Percentiles rank a stretch among this genome's conserved stretches.
Evolutionary conservation across 768 basidiomycete genomes (phyloP).

Genomic region (Boletus rufocinnamomeus): DNA sequence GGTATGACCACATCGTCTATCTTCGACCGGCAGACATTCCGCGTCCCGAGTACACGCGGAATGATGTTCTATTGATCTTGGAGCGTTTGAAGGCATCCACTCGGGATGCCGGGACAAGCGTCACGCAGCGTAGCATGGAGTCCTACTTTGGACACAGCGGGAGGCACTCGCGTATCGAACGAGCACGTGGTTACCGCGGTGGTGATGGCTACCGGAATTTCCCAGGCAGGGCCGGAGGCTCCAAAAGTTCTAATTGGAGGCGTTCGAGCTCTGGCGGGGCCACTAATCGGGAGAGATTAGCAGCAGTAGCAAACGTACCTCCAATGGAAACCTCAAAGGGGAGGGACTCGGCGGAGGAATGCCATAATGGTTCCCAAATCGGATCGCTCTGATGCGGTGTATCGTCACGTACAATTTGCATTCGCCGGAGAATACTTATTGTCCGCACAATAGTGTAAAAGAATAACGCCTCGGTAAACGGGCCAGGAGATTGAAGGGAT

Average conservation of each 20-base stretch:
- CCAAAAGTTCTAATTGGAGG: conserved; percentile 22
- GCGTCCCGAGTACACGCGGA: conserved; percentile 48
- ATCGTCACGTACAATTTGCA: conserved; percentile 22
- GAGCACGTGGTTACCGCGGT: conserved; percentile 26
- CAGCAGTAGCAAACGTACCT: conserved; percentile 11
- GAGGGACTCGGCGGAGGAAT: conserved; percentile 20
- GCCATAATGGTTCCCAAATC: conserved; percentile 27
- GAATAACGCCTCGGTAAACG: conserved; percentile 25
- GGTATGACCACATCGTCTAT: conserved; percentile 58
- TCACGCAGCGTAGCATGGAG: conserved; percentile 7
- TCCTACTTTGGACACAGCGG: conserved; percentile 14
- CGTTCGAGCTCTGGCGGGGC: conserved; percentile 10
- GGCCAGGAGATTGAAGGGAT: conserved; percentile 31
- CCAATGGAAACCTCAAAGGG: conserved; percentile 30
- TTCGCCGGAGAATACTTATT: conserved; percentile 23
- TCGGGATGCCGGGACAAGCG: conserved; percentile 16
- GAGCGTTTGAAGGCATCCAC: conserved; percentile 43
- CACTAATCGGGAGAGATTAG: conserved; percentile 20
- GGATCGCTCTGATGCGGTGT: conserved; percentile 19
- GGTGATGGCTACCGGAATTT: conserved; percentile 19
- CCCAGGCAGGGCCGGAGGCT: conserved; percentile 19
- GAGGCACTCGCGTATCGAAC: conserved; percentile 9
- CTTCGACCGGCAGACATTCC: conserved; percentile 41
- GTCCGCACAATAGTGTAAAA: conserved; percentile 22
- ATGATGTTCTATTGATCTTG: conserved; percentile 55